These are phyloP conservation scores for Ophiostoma ulmi DNA, from an alignment of 2,329 filamentous ascomycete species.

Conservation along the genomic window DNA sequence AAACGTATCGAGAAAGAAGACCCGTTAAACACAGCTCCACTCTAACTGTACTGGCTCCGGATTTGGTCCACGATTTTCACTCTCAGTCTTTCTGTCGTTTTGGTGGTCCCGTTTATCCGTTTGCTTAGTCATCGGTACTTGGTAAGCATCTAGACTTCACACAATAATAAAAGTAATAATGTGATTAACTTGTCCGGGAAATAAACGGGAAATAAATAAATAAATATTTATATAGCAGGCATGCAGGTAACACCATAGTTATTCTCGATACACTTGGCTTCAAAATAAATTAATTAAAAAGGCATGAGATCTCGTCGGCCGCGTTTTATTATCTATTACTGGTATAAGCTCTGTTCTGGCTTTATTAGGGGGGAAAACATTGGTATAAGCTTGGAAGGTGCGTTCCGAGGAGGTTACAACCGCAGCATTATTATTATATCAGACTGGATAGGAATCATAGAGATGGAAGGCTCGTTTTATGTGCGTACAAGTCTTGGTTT, in stretches of 20 bases:
- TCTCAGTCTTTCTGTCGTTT: neutral
- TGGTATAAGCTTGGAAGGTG: neutral
- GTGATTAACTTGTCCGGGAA: neutral
- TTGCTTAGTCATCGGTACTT: neutral
- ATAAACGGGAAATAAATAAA: neutral
- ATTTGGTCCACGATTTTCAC: neutral
- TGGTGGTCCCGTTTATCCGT: neutral
- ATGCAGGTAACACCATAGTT: no score
- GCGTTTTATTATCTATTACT: neutral
- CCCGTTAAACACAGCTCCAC: slow-evolving; percentile 9
- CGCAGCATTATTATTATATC: neutral
- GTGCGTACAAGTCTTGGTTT: neutral
- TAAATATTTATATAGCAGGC: neutral
- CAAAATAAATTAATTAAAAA: neutral
- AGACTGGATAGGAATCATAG: neutral
- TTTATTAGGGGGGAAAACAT: neutral
- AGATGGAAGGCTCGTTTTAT: neutral
- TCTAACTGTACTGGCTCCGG: neutral
- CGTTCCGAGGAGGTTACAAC: neutral
- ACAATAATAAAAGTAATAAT: neutral
- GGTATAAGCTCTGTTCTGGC: neutral
- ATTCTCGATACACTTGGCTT: no score
- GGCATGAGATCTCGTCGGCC: neutral
- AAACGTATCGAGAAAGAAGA: slow-evolving; percentile 10
- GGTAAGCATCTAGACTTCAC: neutral